Evolutionary conservation across 305 asterid species (phyloP).

Genomic region (Fraxinus greggii): DNA sequence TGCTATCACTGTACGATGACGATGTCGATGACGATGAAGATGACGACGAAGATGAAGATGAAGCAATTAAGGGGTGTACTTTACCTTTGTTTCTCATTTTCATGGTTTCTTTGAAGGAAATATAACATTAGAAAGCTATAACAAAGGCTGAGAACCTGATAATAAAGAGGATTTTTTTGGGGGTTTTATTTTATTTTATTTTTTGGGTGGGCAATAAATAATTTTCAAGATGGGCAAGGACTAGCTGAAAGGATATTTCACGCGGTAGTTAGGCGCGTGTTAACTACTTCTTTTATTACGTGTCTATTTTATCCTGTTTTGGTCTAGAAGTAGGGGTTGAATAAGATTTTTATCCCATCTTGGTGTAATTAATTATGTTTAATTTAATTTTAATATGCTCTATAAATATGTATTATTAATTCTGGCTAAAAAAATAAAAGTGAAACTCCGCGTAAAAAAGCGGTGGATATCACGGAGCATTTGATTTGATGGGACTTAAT

Average conservation of each 20-base stretch:
- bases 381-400: too few species aligned
- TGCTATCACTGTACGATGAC: not conserved
- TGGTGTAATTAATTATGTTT: not conserved
- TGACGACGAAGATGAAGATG: too few species aligned
- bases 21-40: slow-evolving; percentile 22
- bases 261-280: not conserved
- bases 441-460: not conserved
- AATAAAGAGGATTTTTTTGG: not conserved
- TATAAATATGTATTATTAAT: not conserved
- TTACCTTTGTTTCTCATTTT: too few species aligned
- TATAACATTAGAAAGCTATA: too few species aligned
- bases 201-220: not conserved
- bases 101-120: too few species aligned
- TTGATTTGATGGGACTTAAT: not conserved
- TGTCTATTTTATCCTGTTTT: not conserved
- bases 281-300: not conserved
- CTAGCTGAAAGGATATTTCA: not conserved
- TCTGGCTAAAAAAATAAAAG: not conserved
- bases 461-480: not conserved
- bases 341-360: not conserved
- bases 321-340: not conserved
- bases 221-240: slow-evolving; percentile 23
- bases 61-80: too few species aligned
- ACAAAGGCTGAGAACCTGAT: too few species aligned
- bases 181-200: not conserved